phyloP scores from a whole-genome alignment of 352 stramenopile species.

The Lagenidium giganteum region DNA sequence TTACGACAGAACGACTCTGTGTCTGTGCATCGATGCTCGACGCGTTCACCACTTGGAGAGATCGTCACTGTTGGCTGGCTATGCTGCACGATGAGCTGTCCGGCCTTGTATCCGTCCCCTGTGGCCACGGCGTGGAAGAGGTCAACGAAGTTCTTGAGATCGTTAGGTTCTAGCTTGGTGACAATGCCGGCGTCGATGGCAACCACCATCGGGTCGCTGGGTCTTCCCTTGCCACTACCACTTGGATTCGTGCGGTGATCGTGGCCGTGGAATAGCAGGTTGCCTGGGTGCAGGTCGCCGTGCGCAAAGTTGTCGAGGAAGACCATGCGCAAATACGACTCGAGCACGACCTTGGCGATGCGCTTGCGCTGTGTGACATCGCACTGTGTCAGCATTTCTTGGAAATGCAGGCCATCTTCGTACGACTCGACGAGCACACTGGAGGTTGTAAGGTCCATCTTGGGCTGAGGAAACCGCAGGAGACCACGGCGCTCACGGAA shows the following conservation, averaged over 20 bases:
- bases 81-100: constrained; percentile 65
- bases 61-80: constrained; percentile 35
- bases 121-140: constrained; percentile 81
- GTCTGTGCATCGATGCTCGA: constrained; percentile 58
- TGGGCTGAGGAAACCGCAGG: constrained; percentile 68
- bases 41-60: constrained; percentile 19
- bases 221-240: constrained; percentile 15
- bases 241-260: constrained; percentile 4
- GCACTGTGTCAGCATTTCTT: constrained; percentile 45
- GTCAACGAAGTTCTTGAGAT: constrained; percentile 83
- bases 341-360: constrained; percentile 73
- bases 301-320: constrained; percentile 96
- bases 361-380: constrained; percentile 46
- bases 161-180: constrained; percentile 64
- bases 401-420: constrained; percentile 75
- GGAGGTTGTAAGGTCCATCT: constrained; percentile 69
- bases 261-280: constrained; percentile 59
- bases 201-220: too few species aligned
- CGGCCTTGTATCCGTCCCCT: constrained; percentile 74
- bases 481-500: constrained; percentile 48
- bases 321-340: constrained; percentile 92
- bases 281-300: constrained; percentile 91
- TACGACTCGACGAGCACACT: constrained; percentile 91
- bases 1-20: constrained; percentile 63
- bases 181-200: constrained; percentile 85